These are phyloP conservation scores for Rhizopus delemar DNA, from an alignment of 371 early-diverging fungal species.

Conservation along the genomic window DNA sequence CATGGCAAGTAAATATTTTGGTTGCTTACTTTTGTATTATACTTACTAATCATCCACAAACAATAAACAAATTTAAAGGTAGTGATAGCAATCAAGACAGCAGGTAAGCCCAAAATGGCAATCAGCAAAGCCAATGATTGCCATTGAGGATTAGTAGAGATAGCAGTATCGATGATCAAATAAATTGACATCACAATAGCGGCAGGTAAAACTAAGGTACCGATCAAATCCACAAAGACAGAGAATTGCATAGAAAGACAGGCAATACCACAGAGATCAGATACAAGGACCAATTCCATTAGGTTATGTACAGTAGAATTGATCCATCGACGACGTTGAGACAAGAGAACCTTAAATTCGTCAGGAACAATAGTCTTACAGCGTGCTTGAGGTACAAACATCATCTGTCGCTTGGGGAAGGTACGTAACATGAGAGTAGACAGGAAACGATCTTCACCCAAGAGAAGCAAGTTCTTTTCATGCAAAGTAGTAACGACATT, in stretches of 20 bases:
- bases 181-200: constrained; percentile 70
- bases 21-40: no score
- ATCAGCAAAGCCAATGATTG: constrained; percentile 72
- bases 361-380: constrained; percentile 86
- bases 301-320: constrained; percentile 92
- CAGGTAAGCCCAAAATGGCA: constrained; percentile 78
- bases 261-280: constrained; percentile 86
- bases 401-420: constrained; percentile 89
- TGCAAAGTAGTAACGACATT: constrained; percentile 93
- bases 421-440: constrained; percentile 93
- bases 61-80: constrained; percentile 80
- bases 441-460: constrained; percentile 96
- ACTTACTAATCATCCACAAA: constrained; percentile 74
- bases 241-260: constrained; percentile 91
- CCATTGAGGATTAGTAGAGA: constrained; percentile 48
- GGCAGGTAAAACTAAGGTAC: constrained; percentile 83
- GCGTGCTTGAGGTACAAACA: constrained; percentile 91
- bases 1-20: neutral
- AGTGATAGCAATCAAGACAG: constrained; percentile 84
- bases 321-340: constrained; percentile 92
- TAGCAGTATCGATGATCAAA: constrained; percentile 53
- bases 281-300: constrained; percentile 85
- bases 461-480: constrained; percentile 89
- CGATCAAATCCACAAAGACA: constrained; percentile 79
- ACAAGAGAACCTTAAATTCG: constrained; percentile 73